These are phyloP conservation scores for Euclidium syriacum DNA, from an alignment of 345 rosid species.

Conservation along the genomic window DNA sequence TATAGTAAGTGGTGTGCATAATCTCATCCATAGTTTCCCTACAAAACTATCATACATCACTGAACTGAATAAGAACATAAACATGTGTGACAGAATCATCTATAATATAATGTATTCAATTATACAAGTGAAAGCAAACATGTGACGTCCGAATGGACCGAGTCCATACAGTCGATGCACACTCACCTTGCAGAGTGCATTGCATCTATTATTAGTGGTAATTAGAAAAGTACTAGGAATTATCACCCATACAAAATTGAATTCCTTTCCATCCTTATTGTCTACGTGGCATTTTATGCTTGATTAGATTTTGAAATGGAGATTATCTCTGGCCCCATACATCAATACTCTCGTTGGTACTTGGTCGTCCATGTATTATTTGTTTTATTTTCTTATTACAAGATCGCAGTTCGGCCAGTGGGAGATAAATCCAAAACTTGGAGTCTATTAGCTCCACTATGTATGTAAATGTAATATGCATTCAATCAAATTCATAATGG, in stretches of 20 bases:
- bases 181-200: conserved; percentile 2
- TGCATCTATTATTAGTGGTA: conserved; percentile 5
- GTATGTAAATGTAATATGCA: background rate
- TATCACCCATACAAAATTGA: conserved; percentile 7
- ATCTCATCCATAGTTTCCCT: background rate
- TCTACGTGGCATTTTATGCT: background rate
- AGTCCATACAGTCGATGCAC: conserved; percentile 5
- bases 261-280: background rate
- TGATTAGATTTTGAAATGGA: background rate
- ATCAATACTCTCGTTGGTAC: background rate
- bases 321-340: background rate
- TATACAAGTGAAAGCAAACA: conserved; percentile 2
- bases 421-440: conserved; percentile 2
- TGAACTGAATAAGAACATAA: too few species aligned
- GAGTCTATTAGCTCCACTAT: background rate
- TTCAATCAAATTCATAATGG: too few species aligned
- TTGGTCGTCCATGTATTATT: conserved; percentile 1
- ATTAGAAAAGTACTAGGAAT: conserved; percentile 4
- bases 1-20: background rate
- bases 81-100: background rate
- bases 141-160: background rate
- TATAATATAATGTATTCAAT: background rate
- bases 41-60: background rate
- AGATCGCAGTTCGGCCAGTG: background rate
- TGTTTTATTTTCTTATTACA: background rate